Percentiles rank a stretch among this genome's conserved stretches.
These are phyloP conservation scores for Oenanthe sinensis DNA, from an alignment of 129 eudicot species.

Conservation along the genomic window DNA sequence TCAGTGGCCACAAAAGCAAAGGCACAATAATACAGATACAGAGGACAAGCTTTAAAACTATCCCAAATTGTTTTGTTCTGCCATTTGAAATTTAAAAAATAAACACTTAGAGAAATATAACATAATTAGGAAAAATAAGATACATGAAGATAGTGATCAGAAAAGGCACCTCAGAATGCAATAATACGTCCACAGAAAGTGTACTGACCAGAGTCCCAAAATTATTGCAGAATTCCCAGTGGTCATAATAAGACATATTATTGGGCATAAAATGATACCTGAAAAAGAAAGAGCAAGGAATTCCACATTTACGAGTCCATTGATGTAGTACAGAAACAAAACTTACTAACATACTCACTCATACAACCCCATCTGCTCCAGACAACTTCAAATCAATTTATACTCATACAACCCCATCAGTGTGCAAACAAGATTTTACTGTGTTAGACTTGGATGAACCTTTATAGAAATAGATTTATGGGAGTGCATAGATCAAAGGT, in stretches of 20 bases:
- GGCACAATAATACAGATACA: slow-evolving; percentile 33
- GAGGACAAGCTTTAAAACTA: slow-evolving; percentile 61
- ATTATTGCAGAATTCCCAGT: slow-evolving; percentile 55
- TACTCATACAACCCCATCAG: too few relatives aligned
- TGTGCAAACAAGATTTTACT: background rate
- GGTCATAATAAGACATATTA: slow-evolving; percentile 56
- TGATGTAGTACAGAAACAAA: background rate
- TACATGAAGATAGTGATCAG: background rate
- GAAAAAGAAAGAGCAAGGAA: background rate
- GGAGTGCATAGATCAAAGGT: background rate
- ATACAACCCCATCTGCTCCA: background rate
- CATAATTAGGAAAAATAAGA: background rate
- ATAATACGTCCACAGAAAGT: slow-evolving; percentile 57
- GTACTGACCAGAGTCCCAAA: slow-evolving; percentile 84
- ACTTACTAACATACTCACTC: too few relatives aligned
- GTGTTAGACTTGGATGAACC: background rate
- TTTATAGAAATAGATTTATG: background rate
- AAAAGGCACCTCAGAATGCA: slow-evolving; percentile 52
- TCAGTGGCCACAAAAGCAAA: slow-evolving; percentile 58
- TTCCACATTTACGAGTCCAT: background rate
- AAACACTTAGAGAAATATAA: background rate
- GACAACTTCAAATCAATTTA: background rate
- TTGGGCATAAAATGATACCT: slow-evolving; percentile 60
- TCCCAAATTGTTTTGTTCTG: slow-evolving; percentile 79
- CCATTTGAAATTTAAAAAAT: slow-evolving; percentile 6